Percentiles rank a stretch among this genome's conserved stretches.
These are phyloP conservation scores for Phytopythium delawarense DNA, from an alignment of 352 stramenopile species.

Conservation along the genomic window DNA sequence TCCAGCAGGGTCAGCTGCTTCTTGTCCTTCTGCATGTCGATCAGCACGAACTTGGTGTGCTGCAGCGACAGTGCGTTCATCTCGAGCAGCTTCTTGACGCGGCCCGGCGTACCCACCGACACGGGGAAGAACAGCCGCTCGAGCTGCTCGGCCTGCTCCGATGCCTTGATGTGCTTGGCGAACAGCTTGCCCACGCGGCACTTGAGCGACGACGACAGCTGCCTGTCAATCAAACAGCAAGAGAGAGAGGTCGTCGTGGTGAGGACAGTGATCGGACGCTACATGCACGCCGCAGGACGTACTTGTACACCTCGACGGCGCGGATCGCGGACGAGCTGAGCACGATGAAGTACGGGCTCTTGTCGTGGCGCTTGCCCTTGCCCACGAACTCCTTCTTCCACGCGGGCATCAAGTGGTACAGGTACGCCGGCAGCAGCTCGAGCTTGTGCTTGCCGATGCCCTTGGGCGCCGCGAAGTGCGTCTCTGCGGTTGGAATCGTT, in stretches of 20 bases:
- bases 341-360: constrained; percentile 90
- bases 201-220: constrained; percentile 75
- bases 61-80: constrained; percentile 67
- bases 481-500: constrained; percentile 27
- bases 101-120: constrained; percentile 70
- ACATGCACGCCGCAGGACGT: constrained; percentile 34
- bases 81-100: constrained; percentile 64
- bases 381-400: constrained; percentile 79
- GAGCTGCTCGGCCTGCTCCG: constrained; percentile 87
- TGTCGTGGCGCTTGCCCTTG: constrained; percentile 78
- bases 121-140: constrained; percentile 66
- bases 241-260: no score
- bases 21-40: constrained; percentile 88
- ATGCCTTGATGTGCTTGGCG: constrained; percentile 90
- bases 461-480: constrained; percentile 53
- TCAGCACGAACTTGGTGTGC: constrained; percentile 73
- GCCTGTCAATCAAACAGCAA: constrained; percentile 16
- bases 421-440: constrained; percentile 62
- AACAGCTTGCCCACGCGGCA: constrained; percentile 96
- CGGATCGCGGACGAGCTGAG: constrained; percentile 90
- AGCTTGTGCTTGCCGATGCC: constrained; percentile 82
- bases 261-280: no score
- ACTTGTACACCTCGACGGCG: constrained; percentile 92
- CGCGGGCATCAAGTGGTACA: constrained; percentile 61
- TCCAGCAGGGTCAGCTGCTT: constrained; percentile 81